Conservation (phyloP, 352 stramenopile species). For the Globisporangium spinosum region DNA sequence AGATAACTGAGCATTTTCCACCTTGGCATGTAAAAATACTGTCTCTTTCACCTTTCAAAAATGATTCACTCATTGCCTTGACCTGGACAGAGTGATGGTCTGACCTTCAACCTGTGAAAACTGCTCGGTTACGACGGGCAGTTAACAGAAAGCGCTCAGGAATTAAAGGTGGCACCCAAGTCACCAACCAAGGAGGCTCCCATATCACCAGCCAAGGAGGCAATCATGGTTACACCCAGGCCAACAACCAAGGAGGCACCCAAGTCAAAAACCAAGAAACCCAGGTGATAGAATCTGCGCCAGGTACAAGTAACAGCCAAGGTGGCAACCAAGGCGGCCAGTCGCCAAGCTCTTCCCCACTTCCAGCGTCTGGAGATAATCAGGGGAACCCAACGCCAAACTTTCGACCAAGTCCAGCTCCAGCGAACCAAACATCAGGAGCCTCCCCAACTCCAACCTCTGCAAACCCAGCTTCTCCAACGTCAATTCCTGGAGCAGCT, state of each 20-base stretch:
- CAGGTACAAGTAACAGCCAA: neutral
- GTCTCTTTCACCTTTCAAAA: neutral
- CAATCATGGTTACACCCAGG: too few relatives aligned
- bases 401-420: neutral
- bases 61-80: neutral
- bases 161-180: neutral
- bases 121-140: neutral
- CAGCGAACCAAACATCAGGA: neutral
- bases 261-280: neutral
- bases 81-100: neutral
- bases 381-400: neutral
- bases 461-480: neutral
- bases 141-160: neutral
- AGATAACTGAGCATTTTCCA: neutral
- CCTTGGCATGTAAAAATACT: neutral
- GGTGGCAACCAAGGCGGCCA: neutral
- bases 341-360: neutral
- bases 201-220: neutral
- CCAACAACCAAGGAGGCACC: neutral
- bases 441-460: neutral
- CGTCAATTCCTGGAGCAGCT: neutral
- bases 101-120: neutral
- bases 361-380: neutral
- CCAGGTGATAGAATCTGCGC: neutral
- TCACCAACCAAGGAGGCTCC: too few relatives aligned